These are phyloP conservation scores for Rugonectria rugulosa DNA, from an alignment of 2,329 filamentous ascomycete genomes.

Conservation along the genomic window DNA sequence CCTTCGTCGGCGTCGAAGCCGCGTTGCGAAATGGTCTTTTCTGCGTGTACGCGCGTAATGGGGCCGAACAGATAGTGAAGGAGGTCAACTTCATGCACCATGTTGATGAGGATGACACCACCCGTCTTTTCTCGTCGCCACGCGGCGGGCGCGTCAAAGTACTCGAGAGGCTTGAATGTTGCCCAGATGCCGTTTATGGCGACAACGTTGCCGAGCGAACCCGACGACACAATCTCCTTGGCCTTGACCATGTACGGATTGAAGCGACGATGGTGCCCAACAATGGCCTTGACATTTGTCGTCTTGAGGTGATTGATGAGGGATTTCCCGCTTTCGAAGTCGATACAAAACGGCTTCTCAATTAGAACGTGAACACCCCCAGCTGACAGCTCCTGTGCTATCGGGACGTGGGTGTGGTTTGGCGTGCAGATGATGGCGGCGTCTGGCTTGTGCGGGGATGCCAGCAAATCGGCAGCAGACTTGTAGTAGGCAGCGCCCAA, in stretches of 20 bases:
- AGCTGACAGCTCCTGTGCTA: constrained; percentile 56
- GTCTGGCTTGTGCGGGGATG: constrained; percentile 50
- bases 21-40: constrained; percentile 53
- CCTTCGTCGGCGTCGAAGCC: constrained; percentile 62
- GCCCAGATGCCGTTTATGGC: constrained; percentile 65
- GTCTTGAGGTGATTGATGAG: constrained; percentile 39
- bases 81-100: constrained; percentile 68
- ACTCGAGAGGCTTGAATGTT: constrained; percentile 56
- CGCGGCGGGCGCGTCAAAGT: constrained; percentile 56
- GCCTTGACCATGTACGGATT: constrained; percentile 62
- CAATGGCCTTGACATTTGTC: constrained; percentile 53
- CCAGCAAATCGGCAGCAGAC: constrained; percentile 52
- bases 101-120: constrained; percentile 63
- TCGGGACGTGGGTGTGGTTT: constrained; percentile 62
- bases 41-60: constrained; percentile 58
- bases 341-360: constrained; percentile 63
- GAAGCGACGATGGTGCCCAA: constrained; percentile 67
- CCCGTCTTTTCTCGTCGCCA: constrained; percentile 56
- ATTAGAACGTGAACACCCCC: constrained; percentile 61
- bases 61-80: constrained; percentile 64
- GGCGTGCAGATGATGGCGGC: constrained; percentile 67
- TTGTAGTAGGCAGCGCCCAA: constrained; percentile 32
- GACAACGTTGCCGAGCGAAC: constrained; percentile 54
- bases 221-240: constrained; percentile 51
- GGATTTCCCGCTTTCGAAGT: constrained; percentile 45